Evolutionary conservation across 371 early-diverging fungal species (phyloP).

Genomic region (Cladochytrium tenue): DNA sequence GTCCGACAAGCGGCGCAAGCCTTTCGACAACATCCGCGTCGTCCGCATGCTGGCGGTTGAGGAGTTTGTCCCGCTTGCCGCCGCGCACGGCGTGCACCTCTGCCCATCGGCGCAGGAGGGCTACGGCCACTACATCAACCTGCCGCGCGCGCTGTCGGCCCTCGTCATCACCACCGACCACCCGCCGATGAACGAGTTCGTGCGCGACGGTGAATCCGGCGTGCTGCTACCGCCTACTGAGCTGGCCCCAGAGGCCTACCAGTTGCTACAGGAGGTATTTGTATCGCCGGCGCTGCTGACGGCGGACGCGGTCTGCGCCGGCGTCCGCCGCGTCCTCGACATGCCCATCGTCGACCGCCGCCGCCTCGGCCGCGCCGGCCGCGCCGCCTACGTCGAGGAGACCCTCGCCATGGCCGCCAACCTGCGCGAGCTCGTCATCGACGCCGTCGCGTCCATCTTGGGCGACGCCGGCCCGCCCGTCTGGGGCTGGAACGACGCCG

Average conservation of each 20-base stretch:
- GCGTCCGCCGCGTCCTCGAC: not conserved
- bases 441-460: too few relatives aligned
- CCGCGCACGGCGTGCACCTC: slow-evolving; percentile 2
- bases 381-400: slow-evolving; percentile 6
- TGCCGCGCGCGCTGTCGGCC: slow-evolving; percentile 6
- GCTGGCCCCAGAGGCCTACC: slow-evolving; percentile 1
- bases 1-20: too few relatives aligned
- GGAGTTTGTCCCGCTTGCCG: not conserved
- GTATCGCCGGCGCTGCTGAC: not conserved
- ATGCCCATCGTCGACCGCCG: not conserved
- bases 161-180: slow-evolving; percentile 12
- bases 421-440: too few relatives aligned
- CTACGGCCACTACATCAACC: slow-evolving; percentile 23
- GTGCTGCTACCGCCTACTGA: slow-evolving; percentile 4
- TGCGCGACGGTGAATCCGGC: slow-evolving; percentile 4
- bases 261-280: not conserved
- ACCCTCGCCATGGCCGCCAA: slow-evolving; percentile 2
- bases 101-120: slow-evolving; percentile 10
- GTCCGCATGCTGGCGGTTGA: not conserved
- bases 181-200: slow-evolving; percentile 23
- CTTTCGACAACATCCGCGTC: too few relatives aligned
- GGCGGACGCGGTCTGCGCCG: not conserved
- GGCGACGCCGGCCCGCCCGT: too few relatives aligned
- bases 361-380: slow-evolving; percentile 2
- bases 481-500: too few relatives aligned